Conservation (phyloP, 2,329 filamentous ascomycete genomes). For the Fusarium sp. region DNA sequence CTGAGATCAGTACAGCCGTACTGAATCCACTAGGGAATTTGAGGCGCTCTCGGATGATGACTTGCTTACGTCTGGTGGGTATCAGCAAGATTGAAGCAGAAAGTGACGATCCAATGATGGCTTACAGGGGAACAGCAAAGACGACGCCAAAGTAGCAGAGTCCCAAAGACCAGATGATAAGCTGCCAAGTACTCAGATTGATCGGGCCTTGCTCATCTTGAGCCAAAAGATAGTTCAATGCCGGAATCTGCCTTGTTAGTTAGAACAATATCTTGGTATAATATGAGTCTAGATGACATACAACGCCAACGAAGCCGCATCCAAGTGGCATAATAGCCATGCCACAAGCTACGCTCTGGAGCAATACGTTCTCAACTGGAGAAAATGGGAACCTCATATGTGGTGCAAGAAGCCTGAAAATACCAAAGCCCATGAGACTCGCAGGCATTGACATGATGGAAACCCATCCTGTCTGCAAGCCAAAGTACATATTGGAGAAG, state of each 20-base stretch:
- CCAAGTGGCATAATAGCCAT: constrained; percentile 98
- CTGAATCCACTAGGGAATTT: constrained; percentile 97
- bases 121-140: constrained; percentile 87
- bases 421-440: constrained; percentile 91
- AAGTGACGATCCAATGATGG: background rate
- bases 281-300: constrained; percentile 49
- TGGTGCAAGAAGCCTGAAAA: constrained; percentile 83
- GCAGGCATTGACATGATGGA: constrained; percentile 97
- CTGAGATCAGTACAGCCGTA: constrained; percentile 91
- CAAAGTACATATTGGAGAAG: constrained; percentile 99
- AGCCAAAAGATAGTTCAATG: constrained; percentile 86
- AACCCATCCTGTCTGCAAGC: constrained; percentile 82
- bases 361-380: constrained; percentile 94
- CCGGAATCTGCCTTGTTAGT: constrained; percentile 71
- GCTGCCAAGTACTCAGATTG: constrained; percentile 76
- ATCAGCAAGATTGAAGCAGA: constrained; percentile 7
- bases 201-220: constrained; percentile 83
- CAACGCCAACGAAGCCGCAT: constrained; percentile 93
- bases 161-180: constrained; percentile 91
- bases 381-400: constrained; percentile 85
- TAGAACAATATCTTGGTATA: background rate
- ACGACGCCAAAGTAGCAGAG: constrained; percentile 97
- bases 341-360: constrained; percentile 94
- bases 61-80: constrained; percentile 74
- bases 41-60: constrained; percentile 91